Conservation (phyloP, 2,329 filamentous ascomycete species). For the Stachybotrys chlorohalonatus region DNA sequence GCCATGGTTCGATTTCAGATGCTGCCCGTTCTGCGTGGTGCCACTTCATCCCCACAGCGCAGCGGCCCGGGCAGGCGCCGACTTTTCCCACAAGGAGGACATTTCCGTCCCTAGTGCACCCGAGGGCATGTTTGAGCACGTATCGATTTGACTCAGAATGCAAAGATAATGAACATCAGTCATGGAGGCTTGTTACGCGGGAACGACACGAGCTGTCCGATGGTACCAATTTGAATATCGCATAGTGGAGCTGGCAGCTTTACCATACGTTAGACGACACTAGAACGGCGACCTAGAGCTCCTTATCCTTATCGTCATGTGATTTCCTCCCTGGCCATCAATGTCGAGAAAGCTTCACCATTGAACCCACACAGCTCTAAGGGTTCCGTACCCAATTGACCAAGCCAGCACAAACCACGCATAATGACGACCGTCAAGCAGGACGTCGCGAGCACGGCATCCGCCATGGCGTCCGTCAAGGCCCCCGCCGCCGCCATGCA, state of each 20-base stretch:
- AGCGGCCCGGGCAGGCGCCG: too few species aligned
- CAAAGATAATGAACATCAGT: too few species aligned
- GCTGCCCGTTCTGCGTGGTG: background rate
- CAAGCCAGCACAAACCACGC: background rate
- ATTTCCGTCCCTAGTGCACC: background rate
- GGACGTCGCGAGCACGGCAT: constrained; percentile 3
- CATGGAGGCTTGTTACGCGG: too few species aligned
- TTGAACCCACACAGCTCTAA: background rate
- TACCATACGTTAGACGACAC: too few species aligned
- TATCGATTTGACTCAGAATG: too few species aligned
- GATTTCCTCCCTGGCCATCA: background rate
- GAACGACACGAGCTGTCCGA: too few species aligned
- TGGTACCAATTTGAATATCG: too few species aligned
- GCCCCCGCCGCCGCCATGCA: constrained; percentile 21
- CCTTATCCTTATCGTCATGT: constrained; percentile 1
- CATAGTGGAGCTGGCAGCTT: too few species aligned
- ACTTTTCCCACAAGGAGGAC: background rate
- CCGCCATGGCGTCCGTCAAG: constrained; percentile 27
- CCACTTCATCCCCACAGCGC: background rate
- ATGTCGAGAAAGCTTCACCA: background rate
- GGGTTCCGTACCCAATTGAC: background rate
- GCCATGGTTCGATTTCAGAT: background rate
- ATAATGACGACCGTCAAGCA: background rate
- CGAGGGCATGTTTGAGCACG: background rate
- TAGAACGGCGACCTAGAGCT: background rate